Percentiles rank a stretch among this genome's conserved stretches.
Conservation (phyloP, 495 filamentous ascomycete genomes). For the Acidomyces sp. region DNA sequence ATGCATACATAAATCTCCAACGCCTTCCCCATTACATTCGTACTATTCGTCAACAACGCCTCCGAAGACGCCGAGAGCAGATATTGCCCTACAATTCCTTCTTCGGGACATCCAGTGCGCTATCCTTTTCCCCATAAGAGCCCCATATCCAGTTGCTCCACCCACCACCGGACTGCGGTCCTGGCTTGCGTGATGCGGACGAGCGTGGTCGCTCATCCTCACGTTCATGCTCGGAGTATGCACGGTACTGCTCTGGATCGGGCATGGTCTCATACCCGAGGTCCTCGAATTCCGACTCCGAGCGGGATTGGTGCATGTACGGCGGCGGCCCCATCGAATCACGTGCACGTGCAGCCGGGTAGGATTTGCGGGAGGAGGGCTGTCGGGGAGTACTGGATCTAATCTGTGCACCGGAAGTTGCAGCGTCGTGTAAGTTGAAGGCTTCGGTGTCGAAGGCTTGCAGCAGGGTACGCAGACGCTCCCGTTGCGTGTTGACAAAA, state of each 20-base stretch:
- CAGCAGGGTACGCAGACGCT: slow-evolving; percentile 55
- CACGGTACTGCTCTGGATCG: slow-evolving; percentile 18
- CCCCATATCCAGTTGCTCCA: slow-evolving; percentile 20
- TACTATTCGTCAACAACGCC: no score
- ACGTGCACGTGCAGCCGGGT: slow-evolving; percentile 2
- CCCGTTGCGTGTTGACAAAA: slow-evolving; percentile 60
- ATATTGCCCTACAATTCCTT: slow-evolving; percentile 9
- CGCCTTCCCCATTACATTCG: no score
- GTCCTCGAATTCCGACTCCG: slow-evolving; percentile 21
- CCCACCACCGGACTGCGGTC: not conserved
- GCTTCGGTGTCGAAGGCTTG: slow-evolving; percentile 66
- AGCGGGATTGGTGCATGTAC: slow-evolving; percentile 15
- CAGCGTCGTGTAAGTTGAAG: slow-evolving; percentile 17
- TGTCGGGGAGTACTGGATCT: slow-evolving; percentile 5
- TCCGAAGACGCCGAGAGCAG: no score
- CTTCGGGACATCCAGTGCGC: slow-evolving; percentile 7
- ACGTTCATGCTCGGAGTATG: not conserved
- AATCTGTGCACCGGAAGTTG: slow-evolving; percentile 2
- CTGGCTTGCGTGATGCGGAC: slow-evolving; percentile 4
- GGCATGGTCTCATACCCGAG: slow-evolving; percentile 20
- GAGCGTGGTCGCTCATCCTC: not conserved
- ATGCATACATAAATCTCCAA: no score
- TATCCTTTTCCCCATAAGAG: slow-evolving; percentile 16
- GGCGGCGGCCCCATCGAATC: not conserved
- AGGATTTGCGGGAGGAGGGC: slow-evolving; percentile 13